phyloP scores from a whole-genome alignment of 148 eudicot genomes.

The Rhododendron kiyosumense region DNA sequence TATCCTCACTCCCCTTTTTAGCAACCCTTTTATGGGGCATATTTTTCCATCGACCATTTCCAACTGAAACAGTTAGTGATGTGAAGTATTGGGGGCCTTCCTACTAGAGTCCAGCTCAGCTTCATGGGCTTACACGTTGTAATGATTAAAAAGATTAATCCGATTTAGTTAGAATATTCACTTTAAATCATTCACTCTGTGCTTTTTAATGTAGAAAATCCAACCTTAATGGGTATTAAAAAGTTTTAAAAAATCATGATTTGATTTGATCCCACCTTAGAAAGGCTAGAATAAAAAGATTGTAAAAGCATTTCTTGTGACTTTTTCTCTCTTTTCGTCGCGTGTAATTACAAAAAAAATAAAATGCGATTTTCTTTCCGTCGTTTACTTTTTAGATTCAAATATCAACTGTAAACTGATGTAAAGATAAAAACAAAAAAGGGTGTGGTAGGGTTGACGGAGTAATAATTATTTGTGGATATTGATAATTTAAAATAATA shows the following conservation, averaged over 20 bases:
- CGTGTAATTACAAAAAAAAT: not conserved
- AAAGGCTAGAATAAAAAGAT: not conserved
- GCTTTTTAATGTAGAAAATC: not conserved
- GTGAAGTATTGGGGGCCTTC: slow-evolving; percentile 28
- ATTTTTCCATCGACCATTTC: not conserved
- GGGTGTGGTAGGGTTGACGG: too few species aligned
- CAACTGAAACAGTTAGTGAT: slow-evolving; percentile 25
- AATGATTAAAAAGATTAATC: not conserved
- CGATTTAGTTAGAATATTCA: slow-evolving; percentile 7
- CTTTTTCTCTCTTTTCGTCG: not conserved
- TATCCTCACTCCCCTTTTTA: not conserved
- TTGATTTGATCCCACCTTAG: slow-evolving; percentile 9
- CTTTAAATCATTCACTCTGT: slow-evolving; percentile 10
- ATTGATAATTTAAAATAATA: not conserved
- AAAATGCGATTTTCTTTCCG: not conserved
- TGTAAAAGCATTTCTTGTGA: not conserved
- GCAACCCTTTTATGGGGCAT: not conserved
- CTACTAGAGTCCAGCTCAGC: slow-evolving; percentile 12
- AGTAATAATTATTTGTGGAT: not conserved
- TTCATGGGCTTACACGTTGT: slow-evolving; percentile 14
- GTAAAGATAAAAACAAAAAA: not conserved
- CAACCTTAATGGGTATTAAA: slow-evolving; percentile 5
- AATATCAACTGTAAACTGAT: not conserved
- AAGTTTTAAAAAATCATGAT: slow-evolving; percentile 4
- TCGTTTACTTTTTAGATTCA: not conserved